A percentile compares a stretch with the other conserved stretches of the same genome.
These are phyloP conservation scores for Ophiostoma pallidulum DNA, from an alignment of 2,329 filamentous ascomycete species.

Conservation along the genomic window DNA sequence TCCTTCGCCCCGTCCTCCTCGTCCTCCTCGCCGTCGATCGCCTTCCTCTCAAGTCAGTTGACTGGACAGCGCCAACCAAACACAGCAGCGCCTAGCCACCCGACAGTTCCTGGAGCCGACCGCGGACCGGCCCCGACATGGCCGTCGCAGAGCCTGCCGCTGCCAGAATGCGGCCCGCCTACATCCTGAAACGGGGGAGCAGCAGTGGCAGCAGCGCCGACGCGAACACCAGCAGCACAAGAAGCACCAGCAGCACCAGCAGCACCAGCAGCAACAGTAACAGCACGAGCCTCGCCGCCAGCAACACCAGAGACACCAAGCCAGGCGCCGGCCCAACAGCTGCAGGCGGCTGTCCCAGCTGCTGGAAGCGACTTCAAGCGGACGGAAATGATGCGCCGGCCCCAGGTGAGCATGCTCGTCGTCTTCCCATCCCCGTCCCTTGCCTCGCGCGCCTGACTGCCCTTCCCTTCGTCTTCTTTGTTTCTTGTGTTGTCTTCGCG, in stretches of 20 bases:
- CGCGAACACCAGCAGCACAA: background rate
- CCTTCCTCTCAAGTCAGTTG: too few relatives aligned
- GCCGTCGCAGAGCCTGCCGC: constrained; percentile 4
- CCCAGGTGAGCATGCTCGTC: background rate
- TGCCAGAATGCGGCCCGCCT: constrained; percentile 11
- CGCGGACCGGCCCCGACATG: background rate
- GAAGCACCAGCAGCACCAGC: background rate
- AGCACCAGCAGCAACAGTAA: background rate
- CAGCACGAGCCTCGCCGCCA: background rate
- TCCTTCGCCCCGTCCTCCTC: background rate
- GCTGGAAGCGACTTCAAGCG: background rate
- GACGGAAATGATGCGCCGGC: background rate
- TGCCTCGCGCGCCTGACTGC: background rate
- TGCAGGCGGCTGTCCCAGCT: constrained; percentile 9
- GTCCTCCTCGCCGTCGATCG: background rate
- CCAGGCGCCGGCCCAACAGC: background rate
- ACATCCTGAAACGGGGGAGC: constrained; percentile 1
- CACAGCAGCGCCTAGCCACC: too few relatives aligned
- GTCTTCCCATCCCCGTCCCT: background rate
- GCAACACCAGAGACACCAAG: background rate
- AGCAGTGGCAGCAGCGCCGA: background rate
- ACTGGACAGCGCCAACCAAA: too few relatives aligned
- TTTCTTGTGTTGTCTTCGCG: too few relatives aligned
- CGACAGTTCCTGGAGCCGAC: too few relatives aligned
- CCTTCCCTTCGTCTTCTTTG: background rate